phyloP scores from a whole-genome alignment of 345 rosid species.

The Citrus glauca region DNA sequence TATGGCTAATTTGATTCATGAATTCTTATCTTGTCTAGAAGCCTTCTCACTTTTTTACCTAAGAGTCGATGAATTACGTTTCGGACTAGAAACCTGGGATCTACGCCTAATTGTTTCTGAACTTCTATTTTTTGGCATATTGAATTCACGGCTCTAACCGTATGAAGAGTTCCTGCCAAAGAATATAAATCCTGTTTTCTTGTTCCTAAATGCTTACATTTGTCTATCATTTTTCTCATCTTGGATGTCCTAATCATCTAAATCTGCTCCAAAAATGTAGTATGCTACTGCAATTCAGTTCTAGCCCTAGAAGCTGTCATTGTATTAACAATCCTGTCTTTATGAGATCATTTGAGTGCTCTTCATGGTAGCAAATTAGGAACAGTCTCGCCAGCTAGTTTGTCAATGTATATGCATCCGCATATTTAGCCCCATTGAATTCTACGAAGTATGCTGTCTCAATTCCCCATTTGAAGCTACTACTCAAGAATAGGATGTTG shows the following conservation, averaged over 20 bases:
- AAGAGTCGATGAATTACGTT: too few relatives aligned
- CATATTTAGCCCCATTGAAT: neutral
- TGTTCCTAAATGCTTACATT: too few relatives aligned
- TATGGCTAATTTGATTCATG: neutral
- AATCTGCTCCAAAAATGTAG: neutral
- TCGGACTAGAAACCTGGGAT: too few relatives aligned
- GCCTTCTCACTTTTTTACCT: too few relatives aligned
- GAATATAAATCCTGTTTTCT: too few relatives aligned
- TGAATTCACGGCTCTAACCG: too few relatives aligned
- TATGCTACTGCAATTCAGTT: neutral
- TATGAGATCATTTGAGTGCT: neutral
- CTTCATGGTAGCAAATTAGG: neutral
- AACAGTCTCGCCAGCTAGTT: too few relatives aligned
- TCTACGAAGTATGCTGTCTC: neutral
- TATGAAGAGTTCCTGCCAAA: too few relatives aligned
- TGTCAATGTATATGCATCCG: too few relatives aligned
- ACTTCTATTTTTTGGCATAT: too few relatives aligned
- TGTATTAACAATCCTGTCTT: neutral
- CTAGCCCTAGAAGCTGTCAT: neutral
- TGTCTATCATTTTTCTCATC: neutral
- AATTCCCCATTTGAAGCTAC: constrained; percentile 11
- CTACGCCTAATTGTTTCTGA: too few relatives aligned
- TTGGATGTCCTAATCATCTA: neutral
- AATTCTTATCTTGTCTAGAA: neutral
- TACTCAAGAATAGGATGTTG: constrained; percentile 24